Evolutionary conservation across 257 asterid species (phyloP).

Genomic region (Penstemon eatonii): DNA sequence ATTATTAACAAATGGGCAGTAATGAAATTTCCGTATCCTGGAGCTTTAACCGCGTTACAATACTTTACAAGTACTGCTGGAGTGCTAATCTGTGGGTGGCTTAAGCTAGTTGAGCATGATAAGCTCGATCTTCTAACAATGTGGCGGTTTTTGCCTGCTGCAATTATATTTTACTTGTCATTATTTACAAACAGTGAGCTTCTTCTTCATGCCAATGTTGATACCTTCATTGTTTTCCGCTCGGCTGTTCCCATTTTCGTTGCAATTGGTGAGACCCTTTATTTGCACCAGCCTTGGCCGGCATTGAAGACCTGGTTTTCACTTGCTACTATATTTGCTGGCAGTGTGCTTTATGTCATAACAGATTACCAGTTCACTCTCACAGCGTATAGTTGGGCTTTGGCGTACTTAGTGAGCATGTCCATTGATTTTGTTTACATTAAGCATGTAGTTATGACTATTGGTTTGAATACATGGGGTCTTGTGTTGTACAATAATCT

Average conservation of each 20-base stretch:
- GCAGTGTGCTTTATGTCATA: conserved; percentile 77
- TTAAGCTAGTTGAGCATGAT: conserved; percentile 71
- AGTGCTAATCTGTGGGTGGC: conserved; percentile 71
- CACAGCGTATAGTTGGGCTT: conserved; percentile 87
- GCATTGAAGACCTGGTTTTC: conserved; percentile 74
- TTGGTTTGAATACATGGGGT: conserved; percentile 93
- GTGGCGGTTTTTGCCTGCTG: conserved; percentile 98
- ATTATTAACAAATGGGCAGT: conserved; percentile 97
- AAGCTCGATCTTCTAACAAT: conserved; percentile 71
- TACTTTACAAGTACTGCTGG: conserved; percentile 87
- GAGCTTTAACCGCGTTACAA: conserved; percentile 89
- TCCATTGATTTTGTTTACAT: conserved; percentile 92
- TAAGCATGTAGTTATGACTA: conserved; percentile 94
- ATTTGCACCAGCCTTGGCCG: conserved; percentile 95
- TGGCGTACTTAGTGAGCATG: conserved; percentile 90
- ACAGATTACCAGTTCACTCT: conserved; percentile 89
- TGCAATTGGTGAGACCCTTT: conserved; percentile 87
- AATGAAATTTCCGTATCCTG: conserved; percentile 95
- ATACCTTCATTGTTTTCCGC: conserved; percentile 87
- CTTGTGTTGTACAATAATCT: conserved; percentile 91
- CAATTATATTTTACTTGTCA: conserved; percentile 76
- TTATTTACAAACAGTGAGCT: conserved; percentile 92
- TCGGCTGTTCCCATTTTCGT: conserved; percentile 94
- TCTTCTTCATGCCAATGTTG: conserved; percentile 94
- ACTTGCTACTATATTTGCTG: conserved; percentile 77